phyloP scores from a whole-genome alignment of 352 stramenopile genomes.

The Thraustochytrium striatum region DNA sequence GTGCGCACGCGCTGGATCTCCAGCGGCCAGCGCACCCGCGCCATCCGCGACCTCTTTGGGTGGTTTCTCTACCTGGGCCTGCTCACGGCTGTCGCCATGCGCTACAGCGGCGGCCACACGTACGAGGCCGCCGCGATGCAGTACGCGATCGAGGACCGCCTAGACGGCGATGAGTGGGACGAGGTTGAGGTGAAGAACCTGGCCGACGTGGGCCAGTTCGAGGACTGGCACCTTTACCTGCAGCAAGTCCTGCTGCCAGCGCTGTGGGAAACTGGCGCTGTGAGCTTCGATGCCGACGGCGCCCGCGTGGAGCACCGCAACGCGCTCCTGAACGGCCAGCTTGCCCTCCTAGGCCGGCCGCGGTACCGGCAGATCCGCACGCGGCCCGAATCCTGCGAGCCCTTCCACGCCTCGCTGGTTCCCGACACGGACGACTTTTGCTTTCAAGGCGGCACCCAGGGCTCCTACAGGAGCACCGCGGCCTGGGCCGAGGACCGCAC shows the following conservation, averaged over 20 bases:
- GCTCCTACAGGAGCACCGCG: not conserved
- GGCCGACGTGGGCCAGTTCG: conserved; percentile 30
- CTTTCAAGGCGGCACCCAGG: not conserved
- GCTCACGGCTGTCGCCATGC: conserved; percentile 51
- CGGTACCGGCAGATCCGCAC: conserved; percentile 39
- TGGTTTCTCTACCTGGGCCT: conserved; percentile 52
- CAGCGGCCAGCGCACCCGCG: conserved; percentile 24
- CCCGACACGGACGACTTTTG: not conserved
- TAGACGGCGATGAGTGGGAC: conserved; percentile 41
- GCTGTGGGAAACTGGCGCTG: conserved; percentile 46
- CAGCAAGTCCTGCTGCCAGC: conserved; percentile 48
- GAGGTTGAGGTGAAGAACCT: conserved; percentile 22
- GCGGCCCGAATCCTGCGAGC: not conserved
- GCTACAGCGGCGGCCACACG: conserved; percentile 52
- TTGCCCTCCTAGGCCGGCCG: conserved; percentile 26
- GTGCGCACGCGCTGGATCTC: conserved; percentile 52
- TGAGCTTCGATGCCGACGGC: conserved; percentile 31
- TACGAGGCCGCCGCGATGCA: conserved; percentile 52
- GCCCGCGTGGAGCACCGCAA: conserved; percentile 31
- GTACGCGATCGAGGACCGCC: conserved; percentile 30
- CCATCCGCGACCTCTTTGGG: conserved; percentile 46
- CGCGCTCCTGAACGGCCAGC: conserved; percentile 3
- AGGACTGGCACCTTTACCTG: conserved; percentile 34
- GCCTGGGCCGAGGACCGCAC: conserved; percentile 3
- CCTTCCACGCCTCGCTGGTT: not conserved